phyloP scores from a whole-genome alignment of 805 yeast species.

The Wickerhamomyces xylosicus region DNA sequence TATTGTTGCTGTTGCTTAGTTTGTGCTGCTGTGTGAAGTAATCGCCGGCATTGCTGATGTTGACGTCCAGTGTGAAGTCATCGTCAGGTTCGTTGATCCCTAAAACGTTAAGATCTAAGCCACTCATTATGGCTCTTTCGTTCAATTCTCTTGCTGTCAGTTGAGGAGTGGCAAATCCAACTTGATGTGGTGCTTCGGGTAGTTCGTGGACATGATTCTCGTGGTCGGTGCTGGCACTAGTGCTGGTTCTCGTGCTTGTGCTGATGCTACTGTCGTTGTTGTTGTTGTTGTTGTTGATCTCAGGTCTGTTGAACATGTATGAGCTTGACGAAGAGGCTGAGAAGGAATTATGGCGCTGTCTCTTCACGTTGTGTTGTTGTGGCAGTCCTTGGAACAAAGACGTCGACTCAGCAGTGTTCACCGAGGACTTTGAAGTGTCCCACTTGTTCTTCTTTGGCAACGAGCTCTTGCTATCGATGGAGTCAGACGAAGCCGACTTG shows the following conservation, averaged over 20 bases:
- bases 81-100: constrained; percentile 23
- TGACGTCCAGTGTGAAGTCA: constrained; percentile 11
- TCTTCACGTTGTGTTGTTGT: constrained; percentile 10
- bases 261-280: background rate
- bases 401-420: background rate
- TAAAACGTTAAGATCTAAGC: constrained; percentile 27
- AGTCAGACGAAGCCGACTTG: background rate
- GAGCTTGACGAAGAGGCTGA: constrained; percentile 31
- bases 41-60: constrained; percentile 8
- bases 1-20: constrained; percentile 1
- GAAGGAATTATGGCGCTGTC: constrained; percentile 33
- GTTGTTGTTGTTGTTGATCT: constrained; percentile 3
- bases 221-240: background rate
- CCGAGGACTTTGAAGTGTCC: background rate
- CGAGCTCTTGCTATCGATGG: background rate
- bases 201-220: constrained; percentile 3
- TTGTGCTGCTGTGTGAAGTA: background rate
- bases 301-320: constrained; percentile 14
- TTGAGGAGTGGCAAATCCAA: constrained; percentile 79
- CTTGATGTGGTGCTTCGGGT: constrained; percentile 52
- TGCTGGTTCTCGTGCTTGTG: background rate
- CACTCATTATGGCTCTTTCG: constrained; percentile 22
- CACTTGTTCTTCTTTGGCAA: background rate
- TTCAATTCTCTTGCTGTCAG: constrained; percentile 36
- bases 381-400: background rate